Evolutionary conservation across 1,139 yeast genomes (phyloP).

Genomic region (Tardiomyces depauwii): DNA sequence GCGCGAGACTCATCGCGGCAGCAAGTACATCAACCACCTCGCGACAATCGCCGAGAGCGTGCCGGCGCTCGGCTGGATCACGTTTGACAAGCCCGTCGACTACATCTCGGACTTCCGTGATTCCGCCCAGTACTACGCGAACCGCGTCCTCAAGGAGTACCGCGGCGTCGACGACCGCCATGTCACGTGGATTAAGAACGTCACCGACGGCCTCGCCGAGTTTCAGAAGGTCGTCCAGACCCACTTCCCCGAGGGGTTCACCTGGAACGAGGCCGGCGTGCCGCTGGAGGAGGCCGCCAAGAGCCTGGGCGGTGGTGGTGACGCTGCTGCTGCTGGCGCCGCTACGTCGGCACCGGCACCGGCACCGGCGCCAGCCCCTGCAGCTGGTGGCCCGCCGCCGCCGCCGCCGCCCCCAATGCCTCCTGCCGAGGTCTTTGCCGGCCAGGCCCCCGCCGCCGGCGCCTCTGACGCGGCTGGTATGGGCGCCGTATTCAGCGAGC

Average conservation of each 20-base stretch:
- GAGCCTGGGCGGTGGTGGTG: constrained; percentile 12
- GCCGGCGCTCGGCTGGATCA: constrained; percentile 87
- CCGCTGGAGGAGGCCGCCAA: constrained; percentile 37
- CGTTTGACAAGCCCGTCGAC: constrained; percentile 58
- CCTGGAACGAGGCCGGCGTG: constrained; percentile 54
- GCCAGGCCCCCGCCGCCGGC: constrained; percentile 26
- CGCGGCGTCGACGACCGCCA: constrained; percentile 58
- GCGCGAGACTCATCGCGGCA: constrained; percentile 63
- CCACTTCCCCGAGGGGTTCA: constrained; percentile 68
- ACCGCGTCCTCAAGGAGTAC: constrained; percentile 75
- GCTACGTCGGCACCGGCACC: constrained; percentile 17
- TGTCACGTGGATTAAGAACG: constrained; percentile 62
- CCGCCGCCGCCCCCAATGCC: constrained; percentile 44
- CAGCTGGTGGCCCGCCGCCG: constrained; percentile 24
- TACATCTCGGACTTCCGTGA: constrained; percentile 78
- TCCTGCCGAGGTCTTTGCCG: constrained; percentile 48
- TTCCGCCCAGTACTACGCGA: constrained; percentile 88
- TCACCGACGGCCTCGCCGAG: constrained; percentile 51
- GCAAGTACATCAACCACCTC: constrained; percentile 56
- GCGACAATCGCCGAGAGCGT: constrained; percentile 83
- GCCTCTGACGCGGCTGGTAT: constrained; percentile 42
- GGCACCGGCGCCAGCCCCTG: constrained; percentile 16
- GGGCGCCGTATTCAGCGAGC: constrained; percentile 84
- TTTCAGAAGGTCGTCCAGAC: constrained; percentile 65
- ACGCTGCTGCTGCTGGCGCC: constrained; percentile 19